A percentile compares a stretch with the other conserved stretches of the same genome.
These are phyloP conservation scores for Cryptococcus sp. DNA, from an alignment of 1,284 basidiomycete genomes.

Conservation along the genomic window DNA sequence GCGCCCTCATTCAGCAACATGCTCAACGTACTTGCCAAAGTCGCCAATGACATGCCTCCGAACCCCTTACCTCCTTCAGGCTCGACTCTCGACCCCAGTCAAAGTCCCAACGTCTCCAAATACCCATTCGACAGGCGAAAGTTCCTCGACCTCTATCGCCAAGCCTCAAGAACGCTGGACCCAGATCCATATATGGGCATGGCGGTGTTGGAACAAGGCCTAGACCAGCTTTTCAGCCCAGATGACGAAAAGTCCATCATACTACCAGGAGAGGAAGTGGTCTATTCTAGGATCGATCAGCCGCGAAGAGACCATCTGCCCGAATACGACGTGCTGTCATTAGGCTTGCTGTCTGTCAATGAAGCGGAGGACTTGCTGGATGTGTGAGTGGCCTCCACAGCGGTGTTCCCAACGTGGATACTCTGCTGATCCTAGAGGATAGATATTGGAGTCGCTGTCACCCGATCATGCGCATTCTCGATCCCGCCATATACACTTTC, in stretches of 20 bases:
- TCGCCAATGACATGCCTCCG: slow-evolving; percentile 22
- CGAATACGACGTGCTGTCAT: slow-evolving; percentile 16
- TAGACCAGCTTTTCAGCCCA: slow-evolving; percentile 11
- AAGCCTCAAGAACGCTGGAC: slow-evolving; percentile 18
- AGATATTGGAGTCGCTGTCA: slow-evolving; percentile 20
- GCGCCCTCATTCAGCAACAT: slow-evolving; percentile 19
- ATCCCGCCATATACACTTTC: slow-evolving; percentile 20
- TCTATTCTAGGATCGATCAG: slow-evolving; percentile 22
- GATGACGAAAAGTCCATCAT: slow-evolving; percentile 6
- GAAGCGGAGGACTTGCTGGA: slow-evolving; percentile 14
- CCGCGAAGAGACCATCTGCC: slow-evolving; percentile 16
- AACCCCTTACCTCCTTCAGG: not conserved
- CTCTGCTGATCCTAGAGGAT: not conserved
- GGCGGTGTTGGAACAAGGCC: slow-evolving; percentile 20
- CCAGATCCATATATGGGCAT: slow-evolving; percentile 23
- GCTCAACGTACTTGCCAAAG: slow-evolving; percentile 23
- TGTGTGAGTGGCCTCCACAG: slow-evolving; percentile 8
- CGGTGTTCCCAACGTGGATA: not conserved
- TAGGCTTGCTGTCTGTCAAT: slow-evolving; percentile 9
- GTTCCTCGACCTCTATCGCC: slow-evolving; percentile 17
- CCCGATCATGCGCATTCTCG: slow-evolving; percentile 16
- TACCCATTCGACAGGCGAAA: slow-evolving; percentile 12
- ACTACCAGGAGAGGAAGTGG: slow-evolving; percentile 18
- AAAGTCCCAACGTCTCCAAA: slow-evolving; percentile 1
- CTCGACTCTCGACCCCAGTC: not conserved